Percentiles rank a stretch among this genome's conserved stretches.
These are phyloP conservation scores for Agastache rugosa DNA, from an alignment of 257 asterid species.

Conservation along the genomic window DNA sequence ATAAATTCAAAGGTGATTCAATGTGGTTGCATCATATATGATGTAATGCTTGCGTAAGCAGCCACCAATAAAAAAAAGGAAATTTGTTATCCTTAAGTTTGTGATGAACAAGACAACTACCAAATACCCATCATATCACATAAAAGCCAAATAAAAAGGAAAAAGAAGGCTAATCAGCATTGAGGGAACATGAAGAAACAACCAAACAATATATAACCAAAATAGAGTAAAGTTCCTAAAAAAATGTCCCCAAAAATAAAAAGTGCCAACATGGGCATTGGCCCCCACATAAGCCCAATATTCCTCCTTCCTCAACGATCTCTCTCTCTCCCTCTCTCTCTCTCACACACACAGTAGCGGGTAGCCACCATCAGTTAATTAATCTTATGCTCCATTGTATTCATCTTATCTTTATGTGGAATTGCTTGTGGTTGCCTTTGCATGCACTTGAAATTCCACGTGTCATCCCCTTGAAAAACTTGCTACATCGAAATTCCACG, in stretches of 20 bases:
- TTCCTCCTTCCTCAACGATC: not conserved
- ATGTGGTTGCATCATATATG: conserved; percentile 69
- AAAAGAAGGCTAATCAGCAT: conserved; percentile 37
- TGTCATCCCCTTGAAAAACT: conserved; percentile 32
- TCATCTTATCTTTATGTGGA: conserved; percentile 36
- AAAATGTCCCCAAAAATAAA: conserved; percentile 19
- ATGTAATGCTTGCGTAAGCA: conserved; percentile 70
- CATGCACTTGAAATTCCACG: conserved; percentile 43
- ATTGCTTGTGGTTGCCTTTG: conserved; percentile 46
- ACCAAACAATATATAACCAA: conserved; percentile 12
- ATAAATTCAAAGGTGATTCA: not conserved
- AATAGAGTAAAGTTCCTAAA: not conserved
- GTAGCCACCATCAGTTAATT: no score
- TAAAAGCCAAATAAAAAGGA: conserved; percentile 46
- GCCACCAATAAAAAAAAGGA: conserved; percentile 47
- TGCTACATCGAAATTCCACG: not conserved
- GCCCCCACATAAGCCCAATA: conserved; percentile 47
- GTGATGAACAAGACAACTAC: conserved; percentile 69
- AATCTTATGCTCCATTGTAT: conserved; percentile 27
- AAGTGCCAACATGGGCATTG: conserved; percentile 39
- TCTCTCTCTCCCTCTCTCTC: not conserved
- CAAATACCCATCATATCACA: conserved; percentile 59
- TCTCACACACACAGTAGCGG: no score
- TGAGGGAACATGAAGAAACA: conserved; percentile 32
- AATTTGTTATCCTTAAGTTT: conserved; percentile 46